Evolutionary conservation across 73 alveolate genomes (phyloP).

Genomic region (Paramecium sonneborni): DNA sequence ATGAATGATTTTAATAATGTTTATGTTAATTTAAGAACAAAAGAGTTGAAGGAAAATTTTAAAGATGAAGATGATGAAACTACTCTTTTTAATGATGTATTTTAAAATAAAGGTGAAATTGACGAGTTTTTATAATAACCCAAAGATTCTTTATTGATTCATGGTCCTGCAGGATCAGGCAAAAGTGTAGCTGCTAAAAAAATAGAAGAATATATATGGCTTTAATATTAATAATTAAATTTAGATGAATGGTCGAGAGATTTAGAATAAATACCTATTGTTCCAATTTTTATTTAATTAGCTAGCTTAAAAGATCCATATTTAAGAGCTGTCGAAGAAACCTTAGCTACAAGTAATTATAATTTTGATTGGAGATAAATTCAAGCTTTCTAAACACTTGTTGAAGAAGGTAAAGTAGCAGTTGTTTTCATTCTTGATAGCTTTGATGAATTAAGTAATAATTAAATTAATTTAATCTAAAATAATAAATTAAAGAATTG

Average conservation of each 20-base stretch:
- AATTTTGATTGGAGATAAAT: constrained; percentile 13
- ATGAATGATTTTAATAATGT: background rate
- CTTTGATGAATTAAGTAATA: background rate
- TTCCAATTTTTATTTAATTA: background rate
- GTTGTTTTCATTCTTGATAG: constrained; percentile 14
- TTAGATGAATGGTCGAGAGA: background rate
- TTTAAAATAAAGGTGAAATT: background rate
- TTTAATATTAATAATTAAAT: background rate
- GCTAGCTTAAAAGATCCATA: background rate
- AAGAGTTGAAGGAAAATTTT: background rate
- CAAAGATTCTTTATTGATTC: background rate
- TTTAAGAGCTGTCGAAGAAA: background rate
- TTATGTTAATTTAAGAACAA: background rate
- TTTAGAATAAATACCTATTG: background rate
- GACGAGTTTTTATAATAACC: background rate
- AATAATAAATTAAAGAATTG: background rate
- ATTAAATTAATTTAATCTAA: background rate
- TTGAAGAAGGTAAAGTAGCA: background rate
- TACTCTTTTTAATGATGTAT: background rate
- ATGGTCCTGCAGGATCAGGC: constrained; percentile 50
- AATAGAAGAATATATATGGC: constrained; percentile 34
- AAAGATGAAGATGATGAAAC: background rate
- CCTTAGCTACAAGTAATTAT: background rate
- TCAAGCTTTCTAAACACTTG: background rate
- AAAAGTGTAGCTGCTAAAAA: constrained; percentile 21